Evolutionary conservation across 2,329 filamentous ascomycete genomes (phyloP), one percentile per base, ranked within the genome.

Genomic region (Fusarium mundagurra): DNA sequence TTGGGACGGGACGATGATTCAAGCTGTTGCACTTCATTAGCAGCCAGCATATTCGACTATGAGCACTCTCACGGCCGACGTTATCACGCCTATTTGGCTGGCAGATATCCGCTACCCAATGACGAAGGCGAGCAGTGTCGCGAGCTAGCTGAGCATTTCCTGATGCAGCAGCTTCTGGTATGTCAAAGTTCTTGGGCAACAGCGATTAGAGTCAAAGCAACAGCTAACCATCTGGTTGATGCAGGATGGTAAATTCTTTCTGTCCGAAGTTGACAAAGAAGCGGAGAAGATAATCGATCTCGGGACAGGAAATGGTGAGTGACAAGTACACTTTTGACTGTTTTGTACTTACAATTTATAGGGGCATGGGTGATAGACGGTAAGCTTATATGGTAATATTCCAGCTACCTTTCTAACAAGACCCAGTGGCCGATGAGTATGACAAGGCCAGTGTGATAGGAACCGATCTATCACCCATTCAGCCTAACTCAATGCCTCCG

Each of bases 321-420:
- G 16, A 22, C 27, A 16, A 13, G 41, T 8, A 31, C 27, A 27
- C 7, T 14, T 14, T 14, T 54, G 18, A 22, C 51, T 18, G 47
- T 11, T 27, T 29, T 22, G 33, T 63, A 48, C 66, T 77, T 27
- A 76, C 60, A 38, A 17, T 17, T 18, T 39, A 38, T 41, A 82
- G 84, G 85, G n/a, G 80, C 86, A 9, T 90, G 88, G 88, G 88
- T 88, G 3, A 86, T 90, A 58, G 85, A 86, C 66, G 83, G 84
- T 85, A 70, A 43, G 38, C 27, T 55, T 51, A n/a, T 27, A 20
- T 38, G 17, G 16, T 38, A 31, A 36, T 31, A 24, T 18, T 55
- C 27, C 29, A 44, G 38, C 38, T 31, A 58, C 39, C 48, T 57
- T 17, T 44, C 65, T 76, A 27, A 75, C 50, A 39, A 39, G 24